phyloP scores from a whole-genome alignment of 2,329 filamentous ascomycete genomes.

The Curvularia lunata region DNA sequence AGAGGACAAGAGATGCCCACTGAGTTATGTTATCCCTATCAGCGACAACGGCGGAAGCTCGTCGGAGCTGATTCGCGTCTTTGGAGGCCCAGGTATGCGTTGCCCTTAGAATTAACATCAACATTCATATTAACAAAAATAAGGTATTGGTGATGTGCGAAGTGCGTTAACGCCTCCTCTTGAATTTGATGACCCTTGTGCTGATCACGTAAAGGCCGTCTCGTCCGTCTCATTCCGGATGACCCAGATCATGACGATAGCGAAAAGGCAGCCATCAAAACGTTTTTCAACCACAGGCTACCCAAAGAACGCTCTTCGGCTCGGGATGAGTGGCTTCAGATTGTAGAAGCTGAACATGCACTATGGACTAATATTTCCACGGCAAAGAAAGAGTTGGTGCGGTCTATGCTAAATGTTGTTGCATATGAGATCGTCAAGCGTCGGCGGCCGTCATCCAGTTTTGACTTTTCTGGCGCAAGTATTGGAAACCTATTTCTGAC shows the following conservation, averaged over 20 bases:
- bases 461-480: slow-evolving; percentile 58
- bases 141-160: slow-evolving; percentile 74
- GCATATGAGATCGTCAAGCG: slow-evolving; percentile 59
- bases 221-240: slow-evolving; percentile 87
- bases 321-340: slow-evolving; percentile 81
- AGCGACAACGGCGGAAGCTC: slow-evolving; percentile 95
- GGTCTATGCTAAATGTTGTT: slow-evolving; percentile 58
- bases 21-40: slow-evolving; percentile 92
- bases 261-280: slow-evolving; percentile 73
- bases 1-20: slow-evolving; percentile 67
- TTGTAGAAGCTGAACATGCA: slow-evolving; percentile 80
- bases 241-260: slow-evolving; percentile 56
- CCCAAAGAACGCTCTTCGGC: slow-evolving; percentile 67
- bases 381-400: slow-evolving; percentile 59
- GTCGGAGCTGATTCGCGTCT: slow-evolving; percentile 90
- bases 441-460: slow-evolving; percentile 54
- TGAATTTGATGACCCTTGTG: background rate
- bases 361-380: slow-evolving; percentile 69
- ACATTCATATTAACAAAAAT: slow-evolving; percentile 4
- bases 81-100: slow-evolving; percentile 81
- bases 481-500: slow-evolving; percentile 61
- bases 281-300: slow-evolving; percentile 86
- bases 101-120: slow-evolving; percentile 8
- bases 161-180: slow-evolving; percentile 58
- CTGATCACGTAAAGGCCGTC: slow-evolving; percentile 65